A percentile compares a stretch with the other conserved stretches of the same genome.
Conservation (phyloP, 306 rosid genomes). For the Begonia fuchsioides region DNA sequence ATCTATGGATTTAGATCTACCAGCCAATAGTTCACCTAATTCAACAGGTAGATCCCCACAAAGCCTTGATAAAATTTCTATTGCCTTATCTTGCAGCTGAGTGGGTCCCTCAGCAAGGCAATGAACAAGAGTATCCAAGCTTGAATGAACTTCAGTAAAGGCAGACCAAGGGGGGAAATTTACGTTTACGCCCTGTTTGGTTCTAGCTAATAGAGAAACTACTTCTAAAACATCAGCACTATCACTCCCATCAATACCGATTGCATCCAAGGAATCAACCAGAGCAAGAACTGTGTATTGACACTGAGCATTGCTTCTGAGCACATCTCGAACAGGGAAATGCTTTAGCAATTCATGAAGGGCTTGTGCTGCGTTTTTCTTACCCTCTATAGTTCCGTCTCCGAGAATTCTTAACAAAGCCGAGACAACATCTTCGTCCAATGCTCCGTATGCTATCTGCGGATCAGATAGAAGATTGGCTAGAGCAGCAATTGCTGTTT, state of each 20-base stretch:
- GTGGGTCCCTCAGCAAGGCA: conserved; percentile 82
- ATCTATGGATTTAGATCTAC: conserved; percentile 42
- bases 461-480: conserved; percentile 89
- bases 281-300: conserved; percentile 62
- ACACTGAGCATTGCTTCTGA: conserved; percentile 61
- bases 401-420: conserved; percentile 68
- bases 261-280: conserved; percentile 52
- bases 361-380: conserved; percentile 76
- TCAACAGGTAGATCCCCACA: conserved; percentile 58
- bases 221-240: conserved; percentile 73
- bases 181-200: conserved; percentile 46
- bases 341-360: conserved; percentile 77
- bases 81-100: conserved; percentile 69
- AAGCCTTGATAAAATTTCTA: conserved; percentile 74
- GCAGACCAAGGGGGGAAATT: conserved; percentile 49
- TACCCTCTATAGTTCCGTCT: conserved; percentile 75
- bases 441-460: conserved; percentile 65
- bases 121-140: conserved; percentile 54
- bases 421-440: conserved; percentile 67
- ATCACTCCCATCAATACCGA: conserved; percentile 50
- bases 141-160: conserved; percentile 53
- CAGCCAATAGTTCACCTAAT: conserved; percentile 50
- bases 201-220: conserved; percentile 56
- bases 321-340: conserved; percentile 59
- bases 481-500: conserved; percentile 87